Percentiles rank a stretch among this genome's conserved stretches.
These are phyloP conservation scores for Chytriomyces hyalinus DNA, from an alignment of 192 early-diverging fungal species.

Conservation along the genomic window DNA sequence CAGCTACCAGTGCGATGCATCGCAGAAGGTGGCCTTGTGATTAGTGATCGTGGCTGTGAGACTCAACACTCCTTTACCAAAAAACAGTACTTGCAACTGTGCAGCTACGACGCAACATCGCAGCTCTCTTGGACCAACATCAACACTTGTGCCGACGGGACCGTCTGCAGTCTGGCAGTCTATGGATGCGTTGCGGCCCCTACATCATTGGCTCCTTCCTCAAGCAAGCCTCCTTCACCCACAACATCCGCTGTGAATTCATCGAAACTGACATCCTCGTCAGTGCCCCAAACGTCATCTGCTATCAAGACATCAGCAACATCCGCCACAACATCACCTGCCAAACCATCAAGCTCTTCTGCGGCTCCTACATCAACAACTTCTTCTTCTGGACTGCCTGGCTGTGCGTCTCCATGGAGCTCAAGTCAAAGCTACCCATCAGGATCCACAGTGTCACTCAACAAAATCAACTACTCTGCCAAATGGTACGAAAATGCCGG, in stretches of 20 bases:
- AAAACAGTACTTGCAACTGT: not conserved
- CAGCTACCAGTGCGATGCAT: no score
- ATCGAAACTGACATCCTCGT: not conserved
- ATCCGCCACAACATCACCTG: not conserved
- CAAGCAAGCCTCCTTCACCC: not conserved
- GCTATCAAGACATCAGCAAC: constrained; percentile 1
- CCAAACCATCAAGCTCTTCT: not conserved
- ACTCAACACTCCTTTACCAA: no score
- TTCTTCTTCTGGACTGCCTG: not conserved
- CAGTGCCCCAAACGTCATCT: not conserved
- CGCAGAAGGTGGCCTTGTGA: no score
- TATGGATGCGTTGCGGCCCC: not conserved
- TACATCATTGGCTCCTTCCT: not conserved
- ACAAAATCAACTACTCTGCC: constrained; percentile 26
- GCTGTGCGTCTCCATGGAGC: not conserved
- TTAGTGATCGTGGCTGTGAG: no score
- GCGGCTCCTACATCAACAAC: not conserved
- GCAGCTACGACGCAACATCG: not conserved
- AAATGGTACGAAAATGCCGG: constrained; percentile 18
- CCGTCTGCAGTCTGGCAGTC: not conserved
- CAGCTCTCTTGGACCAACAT: not conserved
- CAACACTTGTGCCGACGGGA: not conserved
- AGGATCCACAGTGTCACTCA: not conserved
- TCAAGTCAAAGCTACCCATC: not conserved
- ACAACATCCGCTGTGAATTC: constrained; percentile 4